Percentiles rank a stretch among this genome's conserved stretches.
Conservation (phyloP, 2,329 filamentous ascomycete species). For the Scedosporium minutisporum region DNA sequence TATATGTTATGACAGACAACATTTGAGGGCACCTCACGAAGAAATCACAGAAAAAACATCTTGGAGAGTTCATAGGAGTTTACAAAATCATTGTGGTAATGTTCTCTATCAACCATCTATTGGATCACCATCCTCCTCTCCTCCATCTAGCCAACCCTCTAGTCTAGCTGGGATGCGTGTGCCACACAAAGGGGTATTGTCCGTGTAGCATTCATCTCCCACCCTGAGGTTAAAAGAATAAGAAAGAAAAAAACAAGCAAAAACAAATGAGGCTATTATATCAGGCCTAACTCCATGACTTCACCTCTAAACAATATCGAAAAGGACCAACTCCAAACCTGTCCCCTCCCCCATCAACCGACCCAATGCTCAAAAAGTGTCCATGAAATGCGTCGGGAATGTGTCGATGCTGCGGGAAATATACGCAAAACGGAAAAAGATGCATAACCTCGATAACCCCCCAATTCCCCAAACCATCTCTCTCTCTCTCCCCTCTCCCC, state of each 20-base stretch:
- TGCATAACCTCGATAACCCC: background rate
- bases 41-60: background rate
- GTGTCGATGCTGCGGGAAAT: background rate
- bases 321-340: too few relatives aligned
- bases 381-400: too few relatives aligned
- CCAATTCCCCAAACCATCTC: too few relatives aligned
- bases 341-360: too few relatives aligned
- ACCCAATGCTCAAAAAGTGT: too few relatives aligned
- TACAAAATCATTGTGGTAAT: background rate
- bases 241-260: background rate
- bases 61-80: background rate
- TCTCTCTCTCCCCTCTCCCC: background rate
- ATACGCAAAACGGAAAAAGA: background rate
- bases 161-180: background rate
- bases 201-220: background rate
- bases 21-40: background rate
- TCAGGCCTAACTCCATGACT: too few relatives aligned
- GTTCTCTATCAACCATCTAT: too few relatives aligned
- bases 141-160: background rate
- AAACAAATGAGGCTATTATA: too few relatives aligned
- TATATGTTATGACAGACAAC: too few relatives aligned
- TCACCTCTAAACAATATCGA: too few relatives aligned
- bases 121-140: background rate
- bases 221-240: background rate
- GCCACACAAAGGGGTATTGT: slow-evolving; percentile 11